Base-by-base conservation (phyloP, 768 basidiomycete genomes). In the Boletus vermiculosoides region DNA sequence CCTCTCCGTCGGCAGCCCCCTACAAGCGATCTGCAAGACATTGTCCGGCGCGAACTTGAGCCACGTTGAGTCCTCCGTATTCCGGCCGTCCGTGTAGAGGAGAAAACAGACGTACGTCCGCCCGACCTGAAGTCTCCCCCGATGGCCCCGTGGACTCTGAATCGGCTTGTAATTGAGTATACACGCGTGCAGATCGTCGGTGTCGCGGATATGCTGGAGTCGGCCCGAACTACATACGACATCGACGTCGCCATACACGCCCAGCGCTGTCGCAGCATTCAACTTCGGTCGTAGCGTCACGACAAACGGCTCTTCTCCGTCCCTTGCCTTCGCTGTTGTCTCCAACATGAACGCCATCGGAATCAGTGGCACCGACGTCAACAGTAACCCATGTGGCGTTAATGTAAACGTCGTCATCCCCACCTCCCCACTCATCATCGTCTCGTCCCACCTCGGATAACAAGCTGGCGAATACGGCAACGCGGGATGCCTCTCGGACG, bases 11-110 rank as follows among this genome's bases (percentile, higher is more conserved):
- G 64, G 55, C 15, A 15, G 11, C 3, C 50, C 60, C 12, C 2
- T 56, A 13, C 60, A 68, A n/a, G 23, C 3, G 13, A 68, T 56
- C 18, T 46, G 55, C 37, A 69, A 48, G n/a, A 64, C 30, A 45
- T 68, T 69, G 31, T 68, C 65, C 15, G 67, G 62, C 34, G 60
- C 45, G 44, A 68, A 54, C 57, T 68, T 68, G 45, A 67, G 57
- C 67, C 67, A 69, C 20, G 58, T 56, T 20, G 54, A 18, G 42
- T 51, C 57, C 15, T 51, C 58, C 23, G 23, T 39, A 20, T 31
- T 41, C 10, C 18, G 45, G 12, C 25, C 13, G 22, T 59, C 20
- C 58, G 53, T 54, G 16, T 64, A 55, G 1, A 69, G 55, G 10
- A 68, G 63, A 44, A 68, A 66, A 45, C 67, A 66, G 28, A 67